Evolutionary conservation across 192 early-diverging fungal species (phyloP).

Genomic region (Chytriomyces sp.): DNA sequence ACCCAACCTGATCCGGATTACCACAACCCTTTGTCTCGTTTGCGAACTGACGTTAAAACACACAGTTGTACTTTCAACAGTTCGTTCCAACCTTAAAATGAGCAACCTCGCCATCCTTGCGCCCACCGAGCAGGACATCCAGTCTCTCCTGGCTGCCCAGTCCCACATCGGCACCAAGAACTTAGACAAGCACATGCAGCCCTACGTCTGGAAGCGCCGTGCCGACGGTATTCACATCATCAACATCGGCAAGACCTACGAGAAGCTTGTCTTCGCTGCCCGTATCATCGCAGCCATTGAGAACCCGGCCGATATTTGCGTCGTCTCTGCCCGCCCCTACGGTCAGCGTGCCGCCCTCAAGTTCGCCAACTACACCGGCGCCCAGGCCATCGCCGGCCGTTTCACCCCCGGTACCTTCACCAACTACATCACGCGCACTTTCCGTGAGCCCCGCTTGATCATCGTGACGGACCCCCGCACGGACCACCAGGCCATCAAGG

Average conservation of each 20-base stretch:
- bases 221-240: slow-evolving; percentile 97
- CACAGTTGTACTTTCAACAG: too few species aligned
- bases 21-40: too few species aligned
- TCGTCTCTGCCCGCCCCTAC: slow-evolving; percentile 95
- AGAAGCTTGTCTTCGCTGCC: slow-evolving; percentile 98
- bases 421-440: slow-evolving; percentile 99
- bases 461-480: slow-evolving; percentile 97
- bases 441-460: slow-evolving; percentile 99
- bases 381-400: slow-evolving; percentile 98
- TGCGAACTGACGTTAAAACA: too few species aligned
- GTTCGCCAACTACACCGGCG: slow-evolving; percentile 98
- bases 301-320: slow-evolving; percentile 97
- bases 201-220: slow-evolving; percentile 97
- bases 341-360: slow-evolving; percentile 99
- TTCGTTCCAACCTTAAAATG: slow-evolving; percentile 4
- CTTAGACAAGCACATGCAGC: slow-evolving; percentile 88
- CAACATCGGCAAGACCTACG: slow-evolving; percentile 99
- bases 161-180: slow-evolving; percentile 99
- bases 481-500: slow-evolving; percentile 97
- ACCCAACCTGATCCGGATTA: too few species aligned
- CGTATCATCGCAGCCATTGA: slow-evolving; percentile 98
- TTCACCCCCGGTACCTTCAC: slow-evolving; percentile 99
- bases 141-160: slow-evolving; percentile 94
- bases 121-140: slow-evolving; percentile 91
- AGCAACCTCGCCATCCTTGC: slow-evolving; percentile 62